Percentiles rank a stretch among this genome's conserved stretches.
phyloP scores from a whole-genome alignment of 208 protist species.

The Blechomonas ayalai region DNA sequence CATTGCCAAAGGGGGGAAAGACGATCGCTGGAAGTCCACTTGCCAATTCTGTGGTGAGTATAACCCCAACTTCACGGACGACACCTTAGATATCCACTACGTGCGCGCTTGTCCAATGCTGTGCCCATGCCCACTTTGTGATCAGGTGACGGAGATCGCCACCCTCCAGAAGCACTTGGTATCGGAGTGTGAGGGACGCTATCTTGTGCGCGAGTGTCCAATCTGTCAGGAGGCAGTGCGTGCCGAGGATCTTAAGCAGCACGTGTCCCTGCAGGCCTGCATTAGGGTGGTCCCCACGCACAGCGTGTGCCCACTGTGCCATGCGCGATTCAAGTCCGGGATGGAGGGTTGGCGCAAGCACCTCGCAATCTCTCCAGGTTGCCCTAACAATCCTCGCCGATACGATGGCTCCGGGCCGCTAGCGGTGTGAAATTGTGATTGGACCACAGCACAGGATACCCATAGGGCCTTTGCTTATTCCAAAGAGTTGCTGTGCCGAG shows the following conservation, averaged over 20 bases:
- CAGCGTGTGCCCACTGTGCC: constrained; percentile 84
- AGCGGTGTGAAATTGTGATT: no score
- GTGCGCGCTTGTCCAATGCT: constrained; percentile 87
- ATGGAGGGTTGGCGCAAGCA: constrained; percentile 74
- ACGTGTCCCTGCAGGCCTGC: constrained; percentile 55
- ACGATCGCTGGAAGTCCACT: constrained; percentile 10
- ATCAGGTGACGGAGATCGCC: constrained; percentile 89
- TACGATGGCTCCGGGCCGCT: constrained; percentile 63
- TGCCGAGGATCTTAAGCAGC: constrained; percentile 61
- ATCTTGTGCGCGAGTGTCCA: constrained; percentile 78
- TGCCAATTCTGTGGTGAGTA: constrained; percentile 87
- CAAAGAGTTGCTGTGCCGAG: no score
- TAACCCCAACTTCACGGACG: constrained; percentile 58
- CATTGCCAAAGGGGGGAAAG: constrained; percentile 1
- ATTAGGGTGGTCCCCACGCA: constrained; percentile 56
- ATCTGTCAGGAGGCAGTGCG: constrained; percentile 83
- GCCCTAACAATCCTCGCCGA: constrained; percentile 79
- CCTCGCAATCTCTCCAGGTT: constrained; percentile 66
- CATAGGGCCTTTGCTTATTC: no score
- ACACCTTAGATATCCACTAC: constrained; percentile 81
- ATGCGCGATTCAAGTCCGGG: constrained; percentile 57
- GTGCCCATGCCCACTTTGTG: constrained; percentile 84
- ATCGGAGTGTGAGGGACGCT: constrained; percentile 68
- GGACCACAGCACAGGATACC: no score
- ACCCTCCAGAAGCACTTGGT: constrained; percentile 86